Evolutionary conservation across 2,329 filamentous ascomycete genomes (phyloP).

Genomic region (Ophiocordyceps robertsii): DNA sequence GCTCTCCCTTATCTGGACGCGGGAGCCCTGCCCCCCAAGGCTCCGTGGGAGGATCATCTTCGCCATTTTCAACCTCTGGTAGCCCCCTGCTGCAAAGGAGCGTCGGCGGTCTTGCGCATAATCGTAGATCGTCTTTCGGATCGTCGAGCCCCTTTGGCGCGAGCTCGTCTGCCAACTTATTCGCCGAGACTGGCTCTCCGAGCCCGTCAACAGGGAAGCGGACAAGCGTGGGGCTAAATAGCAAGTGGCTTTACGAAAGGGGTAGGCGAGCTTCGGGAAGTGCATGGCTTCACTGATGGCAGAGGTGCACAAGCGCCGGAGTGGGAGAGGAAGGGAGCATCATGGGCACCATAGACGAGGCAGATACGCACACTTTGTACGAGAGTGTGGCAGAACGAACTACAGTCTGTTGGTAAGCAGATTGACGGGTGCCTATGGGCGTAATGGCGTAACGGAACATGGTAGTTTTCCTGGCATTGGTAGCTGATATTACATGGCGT

Average conservation of each 20-base stretch:
- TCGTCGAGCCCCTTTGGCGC: constrained; percentile 38
- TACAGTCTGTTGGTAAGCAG: no score
- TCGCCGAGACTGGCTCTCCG: constrained; percentile 33
- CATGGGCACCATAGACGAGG: not conserved
- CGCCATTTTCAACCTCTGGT: constrained; percentile 30
- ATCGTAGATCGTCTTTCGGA: constrained; percentile 49
- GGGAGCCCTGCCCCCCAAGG: constrained; percentile 31
- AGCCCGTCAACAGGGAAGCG: constrained; percentile 54
- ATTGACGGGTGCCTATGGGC: not conserved
- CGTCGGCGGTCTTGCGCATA: constrained; percentile 33
- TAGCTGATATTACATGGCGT: not conserved
- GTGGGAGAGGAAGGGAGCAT: not conserved
- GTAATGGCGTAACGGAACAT: constrained; percentile 1
- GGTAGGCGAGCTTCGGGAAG: constrained; percentile 43
- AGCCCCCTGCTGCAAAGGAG: constrained; percentile 57
- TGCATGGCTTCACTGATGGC: constrained; percentile 21
- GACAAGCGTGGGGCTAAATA: constrained; percentile 69
- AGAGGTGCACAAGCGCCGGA: not conserved
- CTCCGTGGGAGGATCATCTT: constrained; percentile 22
- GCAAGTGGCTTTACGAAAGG: constrained; percentile 89
- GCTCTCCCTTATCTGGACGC: constrained; percentile 44
- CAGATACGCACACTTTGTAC: no score
- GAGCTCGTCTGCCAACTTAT: constrained; percentile 32
- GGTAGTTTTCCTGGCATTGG: not conserved
- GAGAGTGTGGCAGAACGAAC: no score